A percentile compares a stretch with the other conserved stretches of the same genome.
These are phyloP conservation scores for Lasiodiplodia sp. DNA, from an alignment of 2,329 filamentous ascomycete species.

Conservation along the genomic window DNA sequence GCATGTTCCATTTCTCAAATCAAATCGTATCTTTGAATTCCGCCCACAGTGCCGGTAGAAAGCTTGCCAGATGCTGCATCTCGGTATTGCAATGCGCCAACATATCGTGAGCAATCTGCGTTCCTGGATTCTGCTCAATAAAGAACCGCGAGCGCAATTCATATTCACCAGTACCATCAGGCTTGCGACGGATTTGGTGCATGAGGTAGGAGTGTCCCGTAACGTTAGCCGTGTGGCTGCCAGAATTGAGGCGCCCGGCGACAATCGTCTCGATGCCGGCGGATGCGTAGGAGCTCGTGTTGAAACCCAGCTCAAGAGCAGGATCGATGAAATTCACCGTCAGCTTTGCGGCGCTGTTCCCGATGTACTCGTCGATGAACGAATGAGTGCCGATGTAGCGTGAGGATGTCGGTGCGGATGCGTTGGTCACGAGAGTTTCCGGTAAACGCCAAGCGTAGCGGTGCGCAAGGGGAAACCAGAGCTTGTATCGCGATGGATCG, in stretches of 20 bases:
- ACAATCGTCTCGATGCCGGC: too few species aligned
- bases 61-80: too few species aligned
- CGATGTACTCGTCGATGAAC: slow-evolving; percentile 23
- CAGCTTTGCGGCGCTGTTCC: neutral
- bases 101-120: too few species aligned
- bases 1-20: too few species aligned
- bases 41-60: too few species aligned
- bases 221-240: neutral
- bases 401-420: neutral
- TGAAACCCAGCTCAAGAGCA: too few species aligned
- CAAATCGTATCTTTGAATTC: too few species aligned
- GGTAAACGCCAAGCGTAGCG: slow-evolving; percentile 21
- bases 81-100: too few species aligned
- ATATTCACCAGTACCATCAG: neutral
- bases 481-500: slow-evolving; percentile 21
- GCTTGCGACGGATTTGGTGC: neutral
- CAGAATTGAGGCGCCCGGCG: too few species aligned
- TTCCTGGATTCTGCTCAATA: neutral
- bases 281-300: too few species aligned
- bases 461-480: slow-evolving; percentile 19
- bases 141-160: neutral
- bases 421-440: neutral
- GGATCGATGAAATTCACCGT: slow-evolving; percentile 21
- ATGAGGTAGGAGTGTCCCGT: neutral
- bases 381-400: slow-evolving; percentile 16